phyloP scores from a whole-genome alignment of 352 stramenopile genomes.

The Globisporangium megalacanthum region DNA sequence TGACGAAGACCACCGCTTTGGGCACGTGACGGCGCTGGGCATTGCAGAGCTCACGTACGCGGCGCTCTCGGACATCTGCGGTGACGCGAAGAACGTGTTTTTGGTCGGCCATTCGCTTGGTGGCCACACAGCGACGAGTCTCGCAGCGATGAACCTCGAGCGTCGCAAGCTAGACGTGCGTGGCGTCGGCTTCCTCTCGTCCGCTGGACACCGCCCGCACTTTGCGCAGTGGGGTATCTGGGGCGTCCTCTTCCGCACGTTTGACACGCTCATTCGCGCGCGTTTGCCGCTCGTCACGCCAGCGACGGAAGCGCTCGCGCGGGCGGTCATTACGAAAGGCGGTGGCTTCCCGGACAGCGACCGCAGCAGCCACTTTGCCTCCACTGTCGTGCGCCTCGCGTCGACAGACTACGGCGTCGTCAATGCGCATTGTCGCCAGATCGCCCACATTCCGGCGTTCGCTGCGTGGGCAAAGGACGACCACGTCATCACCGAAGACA shows the following conservation, averaged over 20 bases:
- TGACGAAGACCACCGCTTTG: conserved; percentile 17
- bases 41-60: conserved; percentile 17
- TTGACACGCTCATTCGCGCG: conserved; percentile 6
- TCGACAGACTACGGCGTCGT: conserved; percentile 33
- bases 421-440: conserved; percentile 17
- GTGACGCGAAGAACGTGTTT: conserved; percentile 27
- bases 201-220: conserved; percentile 21
- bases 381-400: conserved; percentile 2
- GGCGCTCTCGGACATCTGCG: conserved; percentile 18
- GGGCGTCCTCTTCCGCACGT: conserved; percentile 1
- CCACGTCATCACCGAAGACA: conserved; percentile 27
- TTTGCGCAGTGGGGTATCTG: conserved; percentile 14
- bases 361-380: not conserved
- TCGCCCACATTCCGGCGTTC: conserved; percentile 28
- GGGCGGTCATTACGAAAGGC: not conserved
- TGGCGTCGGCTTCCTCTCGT: conserved; percentile 25
- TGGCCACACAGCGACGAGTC: conserved; percentile 35
- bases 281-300: conserved; percentile 27
- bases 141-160: conserved; percentile 26
- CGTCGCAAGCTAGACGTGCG: conserved; percentile 16
- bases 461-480: conserved; percentile 60
- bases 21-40: conserved; percentile 13
- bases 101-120: conserved; percentile 66
- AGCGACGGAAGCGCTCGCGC: conserved; percentile 11
- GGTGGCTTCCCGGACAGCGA: not conserved